Evolutionary conservation across 768 basidiomycete species (phyloP), one percentile per base, ranked within the genome.

Genomic region (Tylopilus vinaceipallidus): DNA sequence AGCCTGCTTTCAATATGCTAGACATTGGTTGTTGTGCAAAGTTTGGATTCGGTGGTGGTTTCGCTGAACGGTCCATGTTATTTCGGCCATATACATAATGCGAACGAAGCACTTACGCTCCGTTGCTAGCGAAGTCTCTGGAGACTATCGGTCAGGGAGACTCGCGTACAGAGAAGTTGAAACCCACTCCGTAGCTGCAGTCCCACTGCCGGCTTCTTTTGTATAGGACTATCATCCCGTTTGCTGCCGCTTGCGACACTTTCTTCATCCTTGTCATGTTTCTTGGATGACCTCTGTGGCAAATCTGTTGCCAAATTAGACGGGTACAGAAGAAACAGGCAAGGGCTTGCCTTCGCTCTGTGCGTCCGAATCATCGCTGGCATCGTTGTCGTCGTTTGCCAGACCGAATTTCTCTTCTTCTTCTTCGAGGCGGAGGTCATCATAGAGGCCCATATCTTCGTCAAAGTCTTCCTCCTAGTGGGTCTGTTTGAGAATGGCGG

Each of bases 361-460:
- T 57, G 77, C 72, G 66, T 93, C 78, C 27, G 86, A 91, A 33
- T 86, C 88, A 53, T 92, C 89, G 46, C 81, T 86, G 14, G 6
- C 57, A 10, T 88, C 85, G 26, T 92, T 84, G 14, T 92, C 83
- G 44, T 84, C 83, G 50, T 68, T 74, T 46, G 79, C 80, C 36
- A 90, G 74, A 47, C 90, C 88, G 63, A 94, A 93, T 64, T 90
- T 88, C 73, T 93, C 93, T 64, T 98, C 95, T 67, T 97, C 93
- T 63, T 97, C 95, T 59, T 97, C 91, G 39, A 99, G 86, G 61
- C 91, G 91, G 53, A 99, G 90, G 14, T 98, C 97, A 59, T 98
- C 97, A 62, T 99, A 99, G 43, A 99, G 89, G 40, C 91, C 94
- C 66, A 94, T 89, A 62, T 98, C 92, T 66, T 95, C 95, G 50